Conservation (phyloP, 768 basidiomycete species). For the Termitomyces sp. region DNA sequence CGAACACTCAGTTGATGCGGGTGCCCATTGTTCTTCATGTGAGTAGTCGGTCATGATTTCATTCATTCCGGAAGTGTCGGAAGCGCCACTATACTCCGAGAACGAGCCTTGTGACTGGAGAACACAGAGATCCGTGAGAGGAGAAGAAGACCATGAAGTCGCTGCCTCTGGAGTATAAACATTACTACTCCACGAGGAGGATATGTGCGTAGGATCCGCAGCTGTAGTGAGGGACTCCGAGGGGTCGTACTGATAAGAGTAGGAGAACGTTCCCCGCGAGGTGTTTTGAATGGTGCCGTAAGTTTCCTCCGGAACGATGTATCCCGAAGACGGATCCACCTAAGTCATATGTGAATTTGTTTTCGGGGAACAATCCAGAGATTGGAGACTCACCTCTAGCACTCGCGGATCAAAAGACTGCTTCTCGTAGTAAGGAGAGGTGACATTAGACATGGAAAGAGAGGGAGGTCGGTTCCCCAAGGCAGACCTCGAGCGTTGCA, state of each 20-base stretch:
- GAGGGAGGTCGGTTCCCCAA: constrained; percentile 7
- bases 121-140: background rate
- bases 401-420: constrained; percentile 6
- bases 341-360: background rate
- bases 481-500: constrained; percentile 16
- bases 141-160: constrained; percentile 8
- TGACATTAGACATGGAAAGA: background rate
- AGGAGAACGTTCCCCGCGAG: constrained; percentile 7
- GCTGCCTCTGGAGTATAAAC: constrained; percentile 5
- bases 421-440: constrained; percentile 3
- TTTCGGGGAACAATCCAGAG: background rate
- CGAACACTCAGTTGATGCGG: background rate
- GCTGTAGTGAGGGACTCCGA: constrained; percentile 6
- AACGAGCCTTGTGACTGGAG: background rate
- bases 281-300: constrained; percentile 10
- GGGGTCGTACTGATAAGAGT: background rate
- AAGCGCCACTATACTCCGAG: background rate
- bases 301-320: constrained; percentile 4
- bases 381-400: constrained; percentile 6
- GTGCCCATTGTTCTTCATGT: constrained; percentile 3
- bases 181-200: constrained; percentile 37
- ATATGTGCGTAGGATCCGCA: constrained; percentile 17
- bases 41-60: background rate
- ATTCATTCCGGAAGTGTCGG: background rate
- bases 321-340: background rate